A percentile compares a stretch with the other conserved stretches of the same genome.
These are phyloP conservation scores for Thielaviopsis punctulata DNA, from an alignment of 2,329 filamentous ascomycete genomes.

Conservation along the genomic window DNA sequence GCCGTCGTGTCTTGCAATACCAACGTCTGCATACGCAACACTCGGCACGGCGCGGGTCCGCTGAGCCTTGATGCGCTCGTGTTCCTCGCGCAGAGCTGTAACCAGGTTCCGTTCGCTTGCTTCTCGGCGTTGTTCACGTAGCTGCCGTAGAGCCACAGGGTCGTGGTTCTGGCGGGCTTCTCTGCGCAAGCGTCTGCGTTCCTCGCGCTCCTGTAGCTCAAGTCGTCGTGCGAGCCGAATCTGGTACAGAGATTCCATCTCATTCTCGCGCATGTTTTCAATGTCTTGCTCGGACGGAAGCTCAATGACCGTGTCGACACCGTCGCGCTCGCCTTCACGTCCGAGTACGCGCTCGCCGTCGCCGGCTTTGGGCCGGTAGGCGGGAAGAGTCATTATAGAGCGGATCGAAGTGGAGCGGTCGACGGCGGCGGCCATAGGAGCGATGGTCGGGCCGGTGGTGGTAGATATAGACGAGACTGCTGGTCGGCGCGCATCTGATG, in stretches of 20 bases:
- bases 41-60: slow-evolving; percentile 52
- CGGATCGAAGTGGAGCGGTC: slow-evolving; percentile 75
- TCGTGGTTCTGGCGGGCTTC: slow-evolving; percentile 62
- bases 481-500: slow-evolving; percentile 8
- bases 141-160: slow-evolving; percentile 44
- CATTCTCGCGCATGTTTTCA: slow-evolving; percentile 61
- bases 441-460: slow-evolving; percentile 4
- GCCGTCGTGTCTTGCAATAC: slow-evolving; percentile 61
- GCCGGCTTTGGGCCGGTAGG: slow-evolving; percentile 57
- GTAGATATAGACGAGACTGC: neutral
- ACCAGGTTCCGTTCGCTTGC: slow-evolving; percentile 33
- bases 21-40: slow-evolving; percentile 61
- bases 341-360: slow-evolving; percentile 70
- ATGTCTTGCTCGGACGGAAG: slow-evolving; percentile 66
- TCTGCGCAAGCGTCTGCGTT: slow-evolving; percentile 48
- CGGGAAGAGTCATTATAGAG: slow-evolving; percentile 84
- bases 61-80: slow-evolving; percentile 37
- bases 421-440: slow-evolving; percentile 26
- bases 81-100: slow-evolving; percentile 38
- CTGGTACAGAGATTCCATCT: slow-evolving; percentile 88
- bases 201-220: slow-evolving; percentile 62
- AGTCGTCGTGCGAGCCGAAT: slow-evolving; percentile 63
- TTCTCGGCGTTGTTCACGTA: slow-evolving; percentile 40
- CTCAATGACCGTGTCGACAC: slow-evolving; percentile 81
- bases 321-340: slow-evolving; percentile 76